These are phyloP conservation scores for Blastobotrys peoriensis DNA, from an alignment of 805 yeast species.

Conservation along the genomic window DNA sequence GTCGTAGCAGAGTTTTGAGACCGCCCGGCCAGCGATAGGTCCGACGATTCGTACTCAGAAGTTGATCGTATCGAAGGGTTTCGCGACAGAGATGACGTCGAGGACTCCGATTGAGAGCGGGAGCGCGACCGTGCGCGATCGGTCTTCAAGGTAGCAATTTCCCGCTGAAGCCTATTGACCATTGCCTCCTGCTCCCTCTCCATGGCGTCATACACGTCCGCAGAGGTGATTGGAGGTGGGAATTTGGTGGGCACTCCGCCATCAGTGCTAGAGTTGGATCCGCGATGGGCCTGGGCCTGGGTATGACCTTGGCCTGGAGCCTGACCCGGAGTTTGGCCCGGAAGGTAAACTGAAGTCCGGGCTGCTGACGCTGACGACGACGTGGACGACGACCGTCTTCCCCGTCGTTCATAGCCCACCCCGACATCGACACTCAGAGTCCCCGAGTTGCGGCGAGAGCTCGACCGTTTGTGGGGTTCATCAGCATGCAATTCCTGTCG, in stretches of 20 bases:
- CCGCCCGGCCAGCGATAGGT: conserved; percentile 5
- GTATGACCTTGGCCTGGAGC: too few species aligned
- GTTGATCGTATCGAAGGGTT: conserved; percentile 22
- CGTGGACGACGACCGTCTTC: conserved; percentile 7
- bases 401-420: conserved; percentile 1
- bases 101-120: conserved; percentile 26
- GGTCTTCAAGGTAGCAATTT: conserved; percentile 47
- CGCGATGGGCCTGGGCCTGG: too few species aligned
- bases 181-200: conserved; percentile 74
- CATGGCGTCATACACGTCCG: conserved; percentile 36
- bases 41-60: conserved; percentile 15
- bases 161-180: conserved; percentile 59
- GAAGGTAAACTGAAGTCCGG: neutral
- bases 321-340: too few species aligned
- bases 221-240: conserved; percentile 10
- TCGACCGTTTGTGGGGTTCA: too few species aligned
- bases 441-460: neutral
- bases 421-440: neutral
- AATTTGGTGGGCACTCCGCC: conserved; percentile 4
- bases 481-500: neutral
- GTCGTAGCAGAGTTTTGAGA: conserved; percentile 7
- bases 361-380: conserved; percentile 6
- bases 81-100: conserved; percentile 22
- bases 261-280: neutral
- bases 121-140: conserved; percentile 36